A percentile compares a stretch with the other conserved stretches of the same genome.
These are phyloP conservation scores for Nothomitra cinnamomea DNA, from an alignment of 2,329 filamentous ascomycete genomes.

Conservation along the genomic window DNA sequence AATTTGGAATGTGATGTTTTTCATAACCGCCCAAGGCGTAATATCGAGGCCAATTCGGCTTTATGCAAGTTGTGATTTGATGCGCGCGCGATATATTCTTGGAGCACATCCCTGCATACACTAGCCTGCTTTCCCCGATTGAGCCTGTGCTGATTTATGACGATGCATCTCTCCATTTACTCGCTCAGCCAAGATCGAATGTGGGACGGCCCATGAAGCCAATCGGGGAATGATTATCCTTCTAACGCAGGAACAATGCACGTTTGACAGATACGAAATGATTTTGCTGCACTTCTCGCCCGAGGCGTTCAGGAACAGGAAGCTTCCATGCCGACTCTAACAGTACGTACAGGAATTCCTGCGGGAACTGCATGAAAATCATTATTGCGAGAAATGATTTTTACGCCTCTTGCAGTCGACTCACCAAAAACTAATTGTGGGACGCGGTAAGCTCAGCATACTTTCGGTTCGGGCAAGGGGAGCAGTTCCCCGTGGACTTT, in stretches of 20 bases:
- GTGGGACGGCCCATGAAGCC: neutral
- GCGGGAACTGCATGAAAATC: neutral
- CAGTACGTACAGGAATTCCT: too few relatives aligned
- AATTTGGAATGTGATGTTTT: neutral
- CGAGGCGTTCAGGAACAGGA: neutral
- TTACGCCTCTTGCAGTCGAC: too few relatives aligned
- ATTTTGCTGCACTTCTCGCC: neutral
- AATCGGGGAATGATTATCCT: neutral
- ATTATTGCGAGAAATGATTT: neutral
- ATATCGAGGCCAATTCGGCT: neutral
- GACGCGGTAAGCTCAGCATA: neutral
- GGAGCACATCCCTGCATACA: too few relatives aligned
- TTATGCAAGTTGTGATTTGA: slow-evolving; percentile 1
- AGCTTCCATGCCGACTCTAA: neutral
- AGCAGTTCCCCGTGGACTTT: neutral
- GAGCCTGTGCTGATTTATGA: neutral
- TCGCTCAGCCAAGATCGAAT: neutral
- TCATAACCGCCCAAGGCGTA: slow-evolving; percentile 3
- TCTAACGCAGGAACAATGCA: slow-evolving; percentile 4
- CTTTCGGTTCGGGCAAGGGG: neutral
- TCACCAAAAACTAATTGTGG: too few relatives aligned
- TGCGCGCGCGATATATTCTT: slow-evolving; percentile 1
- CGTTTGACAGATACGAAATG: neutral
- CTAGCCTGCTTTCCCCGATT: too few relatives aligned
- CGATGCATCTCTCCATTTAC: neutral